Evolutionary conservation across 441 rosid species (phyloP).

Genomic region (Arabidopsis hybrid): DNA sequence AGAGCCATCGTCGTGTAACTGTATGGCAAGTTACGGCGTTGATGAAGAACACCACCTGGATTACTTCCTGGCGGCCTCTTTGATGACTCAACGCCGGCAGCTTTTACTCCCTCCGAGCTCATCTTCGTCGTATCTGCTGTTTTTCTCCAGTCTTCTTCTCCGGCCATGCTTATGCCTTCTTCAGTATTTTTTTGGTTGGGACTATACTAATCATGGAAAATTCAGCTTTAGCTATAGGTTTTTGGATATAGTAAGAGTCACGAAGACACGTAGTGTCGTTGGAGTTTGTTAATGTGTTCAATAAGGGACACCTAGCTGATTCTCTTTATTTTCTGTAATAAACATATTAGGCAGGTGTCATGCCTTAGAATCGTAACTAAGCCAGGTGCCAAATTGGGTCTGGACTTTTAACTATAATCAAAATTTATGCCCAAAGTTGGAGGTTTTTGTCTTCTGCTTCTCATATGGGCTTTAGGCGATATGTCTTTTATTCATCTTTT

Average conservation of each 20-base stretch:
- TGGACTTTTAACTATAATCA: too few relatives aligned
- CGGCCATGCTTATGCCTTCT: slow-evolving; percentile 46
- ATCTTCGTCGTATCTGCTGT: slow-evolving; percentile 72
- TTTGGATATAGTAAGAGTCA: slow-evolving; percentile 19
- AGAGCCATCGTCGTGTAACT: slow-evolving; percentile 59
- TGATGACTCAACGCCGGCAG: slow-evolving; percentile 64
- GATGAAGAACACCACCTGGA: slow-evolving; percentile 71
- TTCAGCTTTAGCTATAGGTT: background rate
- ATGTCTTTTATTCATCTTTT: background rate
- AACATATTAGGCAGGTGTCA: slow-evolving; percentile 43
- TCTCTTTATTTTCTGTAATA: slow-evolving; percentile 1
- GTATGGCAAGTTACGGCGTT: slow-evolving; percentile 65
- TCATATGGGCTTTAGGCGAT: slow-evolving; percentile 16
- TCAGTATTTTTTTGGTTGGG: background rate
- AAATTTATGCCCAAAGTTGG: too few relatives aligned
- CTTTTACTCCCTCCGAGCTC: slow-evolving; percentile 62
- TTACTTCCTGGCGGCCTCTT: slow-evolving; percentile 67
- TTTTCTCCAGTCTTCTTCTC: slow-evolving; percentile 60
- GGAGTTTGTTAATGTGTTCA: slow-evolving; percentile 25
- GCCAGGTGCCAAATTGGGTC: slow-evolving; percentile 17
- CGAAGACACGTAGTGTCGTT: slow-evolving; percentile 38
- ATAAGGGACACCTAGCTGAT: slow-evolving; percentile 39
- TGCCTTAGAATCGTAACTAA: background rate
- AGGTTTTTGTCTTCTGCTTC: background rate
- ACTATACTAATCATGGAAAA: slow-evolving; percentile 16